Evolutionary conservation across 805 yeast species (phyloP).

Genomic region (Wickerhamiella sergipiensis): DNA sequence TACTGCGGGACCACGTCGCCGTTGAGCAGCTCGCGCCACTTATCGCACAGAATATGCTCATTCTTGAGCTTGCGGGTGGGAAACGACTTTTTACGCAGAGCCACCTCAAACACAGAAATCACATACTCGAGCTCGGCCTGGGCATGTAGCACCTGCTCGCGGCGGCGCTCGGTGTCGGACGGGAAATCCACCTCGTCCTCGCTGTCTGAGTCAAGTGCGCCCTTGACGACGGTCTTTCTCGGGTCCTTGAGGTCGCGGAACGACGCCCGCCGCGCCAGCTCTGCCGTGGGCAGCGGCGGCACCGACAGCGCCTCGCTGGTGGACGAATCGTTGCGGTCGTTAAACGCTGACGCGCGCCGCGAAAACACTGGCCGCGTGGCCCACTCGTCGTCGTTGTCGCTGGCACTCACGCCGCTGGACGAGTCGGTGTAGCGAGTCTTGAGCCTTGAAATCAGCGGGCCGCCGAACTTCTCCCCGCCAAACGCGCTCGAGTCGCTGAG

Average conservation of each 20-base stretch:
- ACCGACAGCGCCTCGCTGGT: background rate
- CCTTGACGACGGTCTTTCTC: background rate
- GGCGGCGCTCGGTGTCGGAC: background rate
- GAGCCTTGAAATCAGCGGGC: background rate
- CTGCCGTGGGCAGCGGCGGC: background rate
- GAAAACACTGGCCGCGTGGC: background rate
- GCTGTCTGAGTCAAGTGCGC: background rate
- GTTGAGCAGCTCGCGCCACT: slow-evolving; percentile 6
- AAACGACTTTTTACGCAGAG: slow-evolving; percentile 5
- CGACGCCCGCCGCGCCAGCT: background rate
- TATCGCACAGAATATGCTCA: slow-evolving; percentile 4
- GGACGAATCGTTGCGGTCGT: background rate
- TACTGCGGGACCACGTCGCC: slow-evolving; percentile 10
- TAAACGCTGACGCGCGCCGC: background rate
- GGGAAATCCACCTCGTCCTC: background rate
- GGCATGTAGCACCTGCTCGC: background rate
- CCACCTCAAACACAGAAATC: slow-evolving; percentile 11
- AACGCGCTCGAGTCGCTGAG: background rate
- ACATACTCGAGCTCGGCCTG: slow-evolving; percentile 14
- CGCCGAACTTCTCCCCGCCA: background rate
- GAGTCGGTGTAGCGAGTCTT: background rate
- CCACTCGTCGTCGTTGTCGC: background rate
- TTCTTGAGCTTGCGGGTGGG: background rate
- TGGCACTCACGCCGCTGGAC: background rate
- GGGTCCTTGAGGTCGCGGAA: background rate